Evolutionary conservation across 192 early-diverging fungal genomes (phyloP), one percentile per base, ranked within the genome.

Genomic region (Linnemannia elongata): DNA sequence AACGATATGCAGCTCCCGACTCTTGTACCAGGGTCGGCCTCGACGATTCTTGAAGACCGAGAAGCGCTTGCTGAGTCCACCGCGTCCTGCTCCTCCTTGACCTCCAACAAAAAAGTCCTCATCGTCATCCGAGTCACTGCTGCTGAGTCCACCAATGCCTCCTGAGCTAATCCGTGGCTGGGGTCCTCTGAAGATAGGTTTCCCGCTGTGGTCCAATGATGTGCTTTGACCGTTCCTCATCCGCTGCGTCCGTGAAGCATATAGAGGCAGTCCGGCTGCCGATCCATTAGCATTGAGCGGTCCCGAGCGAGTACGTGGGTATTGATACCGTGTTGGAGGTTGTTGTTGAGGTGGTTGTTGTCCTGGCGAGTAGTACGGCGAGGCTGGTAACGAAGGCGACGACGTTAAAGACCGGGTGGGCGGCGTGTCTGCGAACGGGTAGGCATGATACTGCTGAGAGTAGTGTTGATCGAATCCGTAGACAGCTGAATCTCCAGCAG

Each of bases 241-340:
- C 41, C 84, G 45, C 38, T 86, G 84, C 12, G 84, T 86, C 69
- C 84, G 79, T 22, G 84, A 87, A 13, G 84, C 74, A 70, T 87
- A 87, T 3, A 87, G 42, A 22, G 84, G 84, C 69, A 87, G 74
- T 42, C 44, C 73, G 2, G 30, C 57, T 39, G 52, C 18, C 5
- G 74, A 63, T 74, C 78, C 78, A 63, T 55, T 77, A 3, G 17
- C 69, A 70, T 27, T 76, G 55, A 45, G 13, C 42, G 77, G 76
- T 8, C 71, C 68, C 44, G 76, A 79, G 39, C 84, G 68, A 3
- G 84, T 80, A 2, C 84, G 68, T 6, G 84, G 84, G 70, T 87
- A 87, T 52, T 87, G 84, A 39, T 87, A 87, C 27, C 84, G 69
- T 24, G 71, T 79, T 41, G 72, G 83, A 4, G 57, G 77, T 49